Conservation (phyloP, 805 yeast genomes). For the Suhomyces prunicola region DNA sequence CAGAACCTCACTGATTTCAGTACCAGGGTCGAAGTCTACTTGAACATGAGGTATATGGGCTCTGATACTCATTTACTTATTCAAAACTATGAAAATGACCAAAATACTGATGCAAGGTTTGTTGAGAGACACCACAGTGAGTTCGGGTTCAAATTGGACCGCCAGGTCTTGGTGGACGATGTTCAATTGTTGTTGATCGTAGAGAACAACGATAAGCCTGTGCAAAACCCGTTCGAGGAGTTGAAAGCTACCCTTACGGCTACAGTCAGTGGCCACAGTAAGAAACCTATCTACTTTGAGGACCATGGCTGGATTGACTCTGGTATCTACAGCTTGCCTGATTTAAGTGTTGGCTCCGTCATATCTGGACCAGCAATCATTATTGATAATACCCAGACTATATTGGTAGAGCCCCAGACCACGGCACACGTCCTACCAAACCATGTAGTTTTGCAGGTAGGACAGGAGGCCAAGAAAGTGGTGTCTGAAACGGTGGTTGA, state of each 20-base stretch:
- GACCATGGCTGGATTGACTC: slow-evolving; percentile 44
- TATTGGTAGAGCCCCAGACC: slow-evolving; percentile 32
- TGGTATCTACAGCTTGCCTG: slow-evolving; percentile 18
- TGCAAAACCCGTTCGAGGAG: slow-evolving; percentile 18
- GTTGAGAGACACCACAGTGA: slow-evolving; percentile 29
- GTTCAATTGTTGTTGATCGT: slow-evolving; percentile 27
- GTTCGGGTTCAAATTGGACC: slow-evolving; percentile 36
- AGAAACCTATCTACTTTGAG: slow-evolving; percentile 51
- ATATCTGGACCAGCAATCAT: slow-evolving; percentile 32
- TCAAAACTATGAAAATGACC: slow-evolving; percentile 21
- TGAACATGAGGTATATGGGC: slow-evolving; percentile 81
- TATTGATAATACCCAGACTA: slow-evolving; percentile 30
- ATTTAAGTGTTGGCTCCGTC: slow-evolving; percentile 18
- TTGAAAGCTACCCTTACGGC: not conserved
- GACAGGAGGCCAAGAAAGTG: slow-evolving; percentile 19
- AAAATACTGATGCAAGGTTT: slow-evolving; percentile 23
- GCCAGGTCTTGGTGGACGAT: slow-evolving; percentile 37
- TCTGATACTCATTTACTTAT: slow-evolving; percentile 88
- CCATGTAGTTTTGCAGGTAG: slow-evolving; percentile 22
- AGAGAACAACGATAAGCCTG: slow-evolving; percentile 11
- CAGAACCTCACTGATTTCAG: slow-evolving; percentile 51
- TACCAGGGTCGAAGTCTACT: slow-evolving; percentile 56
- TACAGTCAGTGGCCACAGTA: not conserved
- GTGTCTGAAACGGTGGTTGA: slow-evolving; percentile 27
- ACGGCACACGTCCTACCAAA: slow-evolving; percentile 24